Percentiles rank a stretch among this genome's conserved stretches.
phyloP scores from a whole-genome alignment of 1,139 yeast species.

The Yamadazyma jaroonii region DNA sequence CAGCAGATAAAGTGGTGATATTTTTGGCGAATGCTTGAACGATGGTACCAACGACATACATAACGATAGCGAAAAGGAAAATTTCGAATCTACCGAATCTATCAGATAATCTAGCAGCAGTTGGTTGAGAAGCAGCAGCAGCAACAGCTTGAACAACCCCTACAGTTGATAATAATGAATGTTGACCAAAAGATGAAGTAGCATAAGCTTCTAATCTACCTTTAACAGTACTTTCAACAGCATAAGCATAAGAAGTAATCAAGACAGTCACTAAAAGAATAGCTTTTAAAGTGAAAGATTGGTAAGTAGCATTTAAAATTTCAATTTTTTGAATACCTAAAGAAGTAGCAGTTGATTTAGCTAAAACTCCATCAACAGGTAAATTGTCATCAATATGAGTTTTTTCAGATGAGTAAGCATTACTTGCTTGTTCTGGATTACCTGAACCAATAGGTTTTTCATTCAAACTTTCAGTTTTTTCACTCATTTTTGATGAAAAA shows the following conservation, averaged over 20 bases:
- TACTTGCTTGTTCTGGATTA: not conserved
- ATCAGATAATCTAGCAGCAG: constrained; percentile 68
- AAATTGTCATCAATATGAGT: not conserved
- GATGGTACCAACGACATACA: constrained; percentile 69
- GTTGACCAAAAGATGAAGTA: constrained; percentile 52
- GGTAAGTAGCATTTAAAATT: constrained; percentile 34
- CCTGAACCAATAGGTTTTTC: not conserved
- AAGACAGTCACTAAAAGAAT: constrained; percentile 51
- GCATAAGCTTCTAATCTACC: constrained; percentile 52
- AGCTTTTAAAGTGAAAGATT: constrained; percentile 20
- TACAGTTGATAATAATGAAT: constrained; percentile 64
- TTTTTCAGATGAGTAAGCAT: not conserved
- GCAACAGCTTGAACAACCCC: constrained; percentile 61
- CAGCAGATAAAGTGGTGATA: constrained; percentile 68
- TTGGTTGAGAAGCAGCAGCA: constrained; percentile 71
- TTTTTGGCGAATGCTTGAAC: constrained; percentile 66
- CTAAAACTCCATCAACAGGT: constrained; percentile 6
- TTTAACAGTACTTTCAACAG: constrained; percentile 60
- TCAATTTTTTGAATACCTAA: constrained; percentile 42
- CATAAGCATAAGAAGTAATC: constrained; percentile 61
- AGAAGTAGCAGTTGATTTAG: constrained; percentile 22
- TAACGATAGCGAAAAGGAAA: constrained; percentile 49
- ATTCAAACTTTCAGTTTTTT: not conserved
- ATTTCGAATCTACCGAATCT: constrained; percentile 67
- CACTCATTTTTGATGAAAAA: constrained; percentile 2